Conservation (phyloP, 2,329 filamentous ascomycete genomes). For the Lasiodiplodia sp. region DNA sequence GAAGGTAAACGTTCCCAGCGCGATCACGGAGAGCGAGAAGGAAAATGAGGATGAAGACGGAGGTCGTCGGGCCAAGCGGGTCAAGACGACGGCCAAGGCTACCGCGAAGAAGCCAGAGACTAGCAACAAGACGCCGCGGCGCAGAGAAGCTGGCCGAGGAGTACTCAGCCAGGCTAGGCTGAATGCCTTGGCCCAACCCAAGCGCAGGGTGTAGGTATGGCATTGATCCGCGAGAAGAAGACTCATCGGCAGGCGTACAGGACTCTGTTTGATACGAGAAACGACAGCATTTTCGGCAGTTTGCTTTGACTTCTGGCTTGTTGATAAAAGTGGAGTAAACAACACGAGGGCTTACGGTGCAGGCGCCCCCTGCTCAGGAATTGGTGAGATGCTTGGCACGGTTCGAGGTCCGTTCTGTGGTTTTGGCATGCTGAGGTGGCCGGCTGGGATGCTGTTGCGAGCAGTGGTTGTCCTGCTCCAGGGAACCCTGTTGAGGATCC, state of each 20-base stretch:
- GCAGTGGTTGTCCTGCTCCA: slow-evolving; percentile 1
- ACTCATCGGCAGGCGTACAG: slow-evolving; percentile 12
- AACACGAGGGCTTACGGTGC: not conserved
- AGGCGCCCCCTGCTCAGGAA: not conserved
- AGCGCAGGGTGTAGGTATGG: slow-evolving; percentile 36
- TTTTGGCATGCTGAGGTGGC: not conserved
- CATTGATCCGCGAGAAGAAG: not conserved
- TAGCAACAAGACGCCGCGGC: slow-evolving; percentile 39
- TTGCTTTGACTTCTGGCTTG: slow-evolving; percentile 2
- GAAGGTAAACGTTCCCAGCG: slow-evolving; percentile 45
- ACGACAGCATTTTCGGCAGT: slow-evolving; percentile 19
- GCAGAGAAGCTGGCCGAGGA: slow-evolving; percentile 36
- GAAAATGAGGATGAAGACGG: slow-evolving; percentile 50
- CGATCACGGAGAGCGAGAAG: slow-evolving; percentile 50
- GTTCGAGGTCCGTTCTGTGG: not conserved
- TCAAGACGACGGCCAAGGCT: slow-evolving; percentile 42
- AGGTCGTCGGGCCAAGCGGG: slow-evolving; percentile 44
- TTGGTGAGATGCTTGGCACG: not conserved
- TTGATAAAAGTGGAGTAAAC: not conserved
- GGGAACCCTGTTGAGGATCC: slow-evolving; percentile 22
- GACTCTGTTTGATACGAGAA: slow-evolving; percentile 9
- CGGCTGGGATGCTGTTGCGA: slow-evolving; percentile 2
- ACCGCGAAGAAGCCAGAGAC: slow-evolving; percentile 34
- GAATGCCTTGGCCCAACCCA: slow-evolving; percentile 49
- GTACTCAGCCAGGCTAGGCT: slow-evolving; percentile 48